Percentiles rank a stretch among this genome's conserved stretches.
phyloP scores from a whole-genome alignment of 2,329 filamentous ascomycete genomes.

The Chaetomiaceae sp. region DNA sequence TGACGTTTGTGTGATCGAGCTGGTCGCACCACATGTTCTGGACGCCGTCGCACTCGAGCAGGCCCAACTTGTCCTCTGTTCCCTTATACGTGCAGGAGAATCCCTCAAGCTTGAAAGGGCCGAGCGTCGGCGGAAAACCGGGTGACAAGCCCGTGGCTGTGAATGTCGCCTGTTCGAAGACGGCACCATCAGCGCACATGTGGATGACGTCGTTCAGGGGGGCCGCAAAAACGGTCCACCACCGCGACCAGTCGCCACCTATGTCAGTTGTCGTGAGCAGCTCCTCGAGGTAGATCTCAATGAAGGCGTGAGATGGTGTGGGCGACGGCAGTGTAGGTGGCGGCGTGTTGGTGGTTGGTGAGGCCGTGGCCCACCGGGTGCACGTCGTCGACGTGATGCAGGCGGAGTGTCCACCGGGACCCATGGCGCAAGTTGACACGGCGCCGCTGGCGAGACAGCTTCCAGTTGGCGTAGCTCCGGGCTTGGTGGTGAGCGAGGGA shows the following conservation, averaged over 20 bases:
- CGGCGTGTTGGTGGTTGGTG: background rate
- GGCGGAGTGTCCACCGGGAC: background rate
- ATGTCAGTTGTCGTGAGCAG: background rate
- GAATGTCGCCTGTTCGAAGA: background rate
- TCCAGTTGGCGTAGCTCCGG: background rate
- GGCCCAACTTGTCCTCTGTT: background rate
- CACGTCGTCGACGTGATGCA: background rate
- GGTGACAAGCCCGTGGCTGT: background rate
- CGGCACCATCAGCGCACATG: background rate
- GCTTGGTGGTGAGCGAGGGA: background rate
- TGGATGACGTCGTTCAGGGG: background rate
- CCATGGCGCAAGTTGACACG: background rate
- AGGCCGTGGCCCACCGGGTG: background rate
- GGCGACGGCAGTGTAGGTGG: too few species aligned
- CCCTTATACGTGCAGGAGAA: background rate
- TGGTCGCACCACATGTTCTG: background rate
- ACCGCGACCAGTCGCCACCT: background rate
- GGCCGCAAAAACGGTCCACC: background rate
- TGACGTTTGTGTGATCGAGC: too few species aligned
- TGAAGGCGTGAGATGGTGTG: too few species aligned
- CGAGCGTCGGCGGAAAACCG: background rate
- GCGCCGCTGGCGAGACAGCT: background rate
- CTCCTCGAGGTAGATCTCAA: background rate
- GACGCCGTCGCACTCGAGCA: background rate
- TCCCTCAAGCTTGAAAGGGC: background rate